Conservation (phyloP, 2,329 filamentous ascomycete genomes). For the Phyllosticta ampelicida region DNA sequence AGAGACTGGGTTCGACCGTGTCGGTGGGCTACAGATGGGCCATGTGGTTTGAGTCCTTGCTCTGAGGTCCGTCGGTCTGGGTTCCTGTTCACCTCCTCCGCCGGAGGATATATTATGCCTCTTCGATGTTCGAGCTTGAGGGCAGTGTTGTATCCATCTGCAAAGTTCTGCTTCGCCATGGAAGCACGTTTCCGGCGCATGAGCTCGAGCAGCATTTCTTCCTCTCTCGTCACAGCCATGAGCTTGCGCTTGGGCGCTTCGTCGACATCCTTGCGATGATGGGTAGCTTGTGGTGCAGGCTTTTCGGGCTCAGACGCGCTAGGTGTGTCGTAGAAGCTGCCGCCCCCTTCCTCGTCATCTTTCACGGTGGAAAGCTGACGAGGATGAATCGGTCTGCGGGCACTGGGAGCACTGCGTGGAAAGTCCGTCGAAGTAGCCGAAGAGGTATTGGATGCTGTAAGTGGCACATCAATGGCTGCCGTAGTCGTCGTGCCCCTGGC, state of each 20-base stretch:
- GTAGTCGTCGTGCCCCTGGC: constrained; percentile 24
- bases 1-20: not conserved
- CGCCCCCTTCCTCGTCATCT: constrained; percentile 19
- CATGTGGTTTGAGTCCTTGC: not conserved
- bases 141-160: constrained; percentile 27
- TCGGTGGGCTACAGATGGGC: not conserved
- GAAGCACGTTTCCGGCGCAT: constrained; percentile 39
- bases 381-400: constrained; percentile 21
- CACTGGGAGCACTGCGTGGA: constrained; percentile 13
- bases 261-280: constrained; percentile 22
- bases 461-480: constrained; percentile 31
- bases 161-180: constrained; percentile 32
- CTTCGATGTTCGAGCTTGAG: constrained; percentile 23
- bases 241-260: constrained; percentile 22
- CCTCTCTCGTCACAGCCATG: constrained; percentile 40
- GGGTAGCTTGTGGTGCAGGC: constrained; percentile 18
- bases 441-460: constrained; percentile 18
- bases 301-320: constrained; percentile 17
- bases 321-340: constrained; percentile 2
- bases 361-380: constrained; percentile 29
- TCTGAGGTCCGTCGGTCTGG: not conserved
- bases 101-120: not conserved
- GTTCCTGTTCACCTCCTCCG: not conserved
- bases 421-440: constrained; percentile 15
- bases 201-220: constrained; percentile 38